Conservation (phyloP, 129 eudicot species). For the Solidago caesia region DNA sequence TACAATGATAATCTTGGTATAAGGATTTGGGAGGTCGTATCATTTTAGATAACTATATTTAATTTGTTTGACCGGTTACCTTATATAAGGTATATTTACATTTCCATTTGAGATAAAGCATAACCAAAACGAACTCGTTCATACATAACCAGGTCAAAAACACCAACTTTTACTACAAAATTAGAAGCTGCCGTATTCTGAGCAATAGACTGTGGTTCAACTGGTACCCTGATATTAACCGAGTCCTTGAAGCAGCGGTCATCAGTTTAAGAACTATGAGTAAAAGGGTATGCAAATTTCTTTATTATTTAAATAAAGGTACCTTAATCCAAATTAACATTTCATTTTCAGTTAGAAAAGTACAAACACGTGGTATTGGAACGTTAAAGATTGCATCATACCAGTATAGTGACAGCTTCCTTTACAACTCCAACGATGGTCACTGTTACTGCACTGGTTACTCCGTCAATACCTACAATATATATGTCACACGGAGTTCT, state of each 20-base stretch:
- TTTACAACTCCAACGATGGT: constrained; percentile 97
- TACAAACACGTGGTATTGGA: not conserved
- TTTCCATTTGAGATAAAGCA: no score
- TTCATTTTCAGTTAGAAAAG: not conserved
- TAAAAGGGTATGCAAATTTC: not conserved
- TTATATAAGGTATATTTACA: no score
- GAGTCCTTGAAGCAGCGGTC: not conserved
- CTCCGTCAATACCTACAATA: constrained; percentile 85
- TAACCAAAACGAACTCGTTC: no score
- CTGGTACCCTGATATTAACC: not conserved
- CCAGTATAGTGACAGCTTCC: constrained; percentile 96
- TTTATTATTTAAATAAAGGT: not conserved
- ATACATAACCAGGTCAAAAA: no score
- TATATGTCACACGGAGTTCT: not conserved
- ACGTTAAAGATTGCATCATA: constrained; percentile 27
- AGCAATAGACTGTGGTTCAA: no score
- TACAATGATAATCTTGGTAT: no score
- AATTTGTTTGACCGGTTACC: no score
- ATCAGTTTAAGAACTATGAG: not conserved
- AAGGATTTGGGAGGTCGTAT: no score
- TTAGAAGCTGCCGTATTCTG: no score
- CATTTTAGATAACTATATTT: no score
- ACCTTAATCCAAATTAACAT: not conserved
- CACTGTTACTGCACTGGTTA: constrained; percentile 94
- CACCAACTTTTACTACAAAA: no score